A percentile compares a stretch with the other conserved stretches of the same genome.
Evolutionary conservation across 257 asterid genomes (phyloP).

Genomic region (Thymus mandschuricus): DNA sequence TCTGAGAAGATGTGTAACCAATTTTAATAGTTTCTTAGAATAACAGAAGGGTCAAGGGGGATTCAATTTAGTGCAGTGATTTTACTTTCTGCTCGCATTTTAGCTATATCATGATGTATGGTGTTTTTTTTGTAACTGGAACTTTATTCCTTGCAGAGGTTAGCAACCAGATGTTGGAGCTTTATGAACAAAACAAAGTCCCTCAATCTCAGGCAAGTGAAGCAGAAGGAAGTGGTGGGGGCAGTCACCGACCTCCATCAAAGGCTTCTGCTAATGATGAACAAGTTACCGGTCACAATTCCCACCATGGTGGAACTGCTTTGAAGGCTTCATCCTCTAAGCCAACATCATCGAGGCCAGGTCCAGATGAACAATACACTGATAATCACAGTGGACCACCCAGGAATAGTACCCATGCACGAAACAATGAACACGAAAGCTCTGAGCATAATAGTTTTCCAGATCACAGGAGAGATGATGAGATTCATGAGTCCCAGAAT

Average conservation of each 20-base stretch:
- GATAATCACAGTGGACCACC: constrained; percentile 40
- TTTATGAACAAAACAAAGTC: constrained; percentile 75
- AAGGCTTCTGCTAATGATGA: constrained; percentile 59
- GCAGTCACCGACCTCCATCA: constrained; percentile 54
- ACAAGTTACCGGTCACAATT: constrained; percentile 35
- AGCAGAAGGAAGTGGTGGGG: constrained; percentile 80
- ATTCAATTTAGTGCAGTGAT: constrained; percentile 29
- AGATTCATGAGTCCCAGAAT: constrained; percentile 44
- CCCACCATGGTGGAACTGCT: constrained; percentile 51
- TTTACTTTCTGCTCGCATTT: neutral
- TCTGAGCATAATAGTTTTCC: constrained; percentile 35
- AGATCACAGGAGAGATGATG: constrained; percentile 37
- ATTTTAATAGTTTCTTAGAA: constrained; percentile 23
- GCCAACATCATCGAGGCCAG: constrained; percentile 46
- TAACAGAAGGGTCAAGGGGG: constrained; percentile 30
- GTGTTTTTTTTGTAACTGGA: constrained; percentile 25
- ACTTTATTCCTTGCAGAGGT: constrained; percentile 72
- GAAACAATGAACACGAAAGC: constrained; percentile 37
- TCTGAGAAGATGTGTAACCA: constrained; percentile 21
- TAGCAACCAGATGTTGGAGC: constrained; percentile 92
- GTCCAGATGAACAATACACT: constrained; percentile 34
- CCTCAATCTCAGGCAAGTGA: constrained; percentile 74
- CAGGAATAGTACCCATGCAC: constrained; percentile 30
- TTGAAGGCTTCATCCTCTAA: constrained; percentile 53
- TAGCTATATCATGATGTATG: constrained; percentile 13